Base-by-base conservation (phyloP, 2,329 filamentous ascomycete species). In the Tolypocladium inflatum region DNA sequence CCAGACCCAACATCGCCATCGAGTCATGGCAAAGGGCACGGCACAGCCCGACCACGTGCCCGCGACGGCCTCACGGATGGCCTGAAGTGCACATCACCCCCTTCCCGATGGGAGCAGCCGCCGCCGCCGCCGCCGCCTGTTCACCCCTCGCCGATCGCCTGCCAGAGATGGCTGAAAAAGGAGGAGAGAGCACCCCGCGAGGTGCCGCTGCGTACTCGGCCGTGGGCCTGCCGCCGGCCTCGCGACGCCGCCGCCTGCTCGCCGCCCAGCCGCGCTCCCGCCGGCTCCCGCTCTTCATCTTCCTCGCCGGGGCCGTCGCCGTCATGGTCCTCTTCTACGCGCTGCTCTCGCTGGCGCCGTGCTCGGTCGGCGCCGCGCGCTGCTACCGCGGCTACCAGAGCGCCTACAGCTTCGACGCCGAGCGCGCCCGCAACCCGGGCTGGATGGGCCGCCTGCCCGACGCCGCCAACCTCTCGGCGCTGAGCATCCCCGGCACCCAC, bases 401-500 rank as follows among this genome's bases (percentile, higher is more conserved):
- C 57, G 62, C 59, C 26, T 78, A 67, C 64, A 78, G 76, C 55
- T 80, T 79, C 66, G 74, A 79, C 61, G 67, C 71, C 42, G 64
- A 71, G 59, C 61, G 61, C 37, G 65, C 67, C 39, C 61, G 67
- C 48, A 65, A 72, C 38, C 65, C 71, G 8, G 56, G 61, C 42
- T 80, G 78, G 78, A 80, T 80, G 78, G 66, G 67, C 23, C 55
- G 55, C 8, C 64, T 80, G 13, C 74, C 76, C 35, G 74, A 80
- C 65, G 60, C 67, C 33, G 67, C 71, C 41, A 69, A 67, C 52
- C 66, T 81, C 39, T 71, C 76, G 38, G 72, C 67, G 55, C 70
- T 81, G 48, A 79, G 77, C 52, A 74, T 81, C 59, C 79, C 79
- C 0, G 79, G 79, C 37, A 80, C 79, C 2, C 79, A 81, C 68